Evolutionary conservation across 345 rosid species (phyloP), one percentile per base, ranked within the genome.

Genomic region (Pistacia atlantica): DNA sequence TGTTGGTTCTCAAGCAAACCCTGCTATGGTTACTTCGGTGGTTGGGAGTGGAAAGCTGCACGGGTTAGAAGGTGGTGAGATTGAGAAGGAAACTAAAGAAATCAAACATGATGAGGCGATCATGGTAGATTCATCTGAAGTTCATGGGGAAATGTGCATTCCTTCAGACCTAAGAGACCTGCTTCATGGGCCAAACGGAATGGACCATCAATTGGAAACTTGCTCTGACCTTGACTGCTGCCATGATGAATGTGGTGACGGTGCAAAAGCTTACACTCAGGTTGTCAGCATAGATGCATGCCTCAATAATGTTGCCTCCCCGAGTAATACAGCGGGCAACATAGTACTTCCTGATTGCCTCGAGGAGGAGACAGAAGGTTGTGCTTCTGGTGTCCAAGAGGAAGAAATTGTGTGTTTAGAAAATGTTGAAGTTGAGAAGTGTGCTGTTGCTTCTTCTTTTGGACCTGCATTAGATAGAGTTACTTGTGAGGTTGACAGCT

Each of bases 81-180:
- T 37, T 1, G 64, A 71, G 60, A 33, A 16, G 16, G 73, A 67
- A 55, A 42, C 62, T 28, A n/a, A 58, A 63, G 70, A 67, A 51
- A 69, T 42, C 2, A 67, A 45, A 62, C 52, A 74, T 33, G 70
- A 71, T 63, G 71, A 62, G 11, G 22, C 8, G 52, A 25, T 55
- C 7, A 55, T 52, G 2, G 46, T 79, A 65, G 75, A 76, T 76
- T 69, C 79, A 58, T 69, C 84, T 59, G 80, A 84, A 72, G 65
- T 11, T 38, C 62, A 52, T 17, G 70, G 52, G 64, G 62, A 63
- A 71, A 55, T 35, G 48, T 20, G 31, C 10, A 1, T 20, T 4
- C 25, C 48, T 9, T 59, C 55, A 3, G 79, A 79, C 25, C 59
- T 51, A 46, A 66, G 28, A 77, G 73, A 16, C 67, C 38, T 67